Conservation (phyloP, 352 stramenopile genomes). For the Phytophthora melonis region DNA sequence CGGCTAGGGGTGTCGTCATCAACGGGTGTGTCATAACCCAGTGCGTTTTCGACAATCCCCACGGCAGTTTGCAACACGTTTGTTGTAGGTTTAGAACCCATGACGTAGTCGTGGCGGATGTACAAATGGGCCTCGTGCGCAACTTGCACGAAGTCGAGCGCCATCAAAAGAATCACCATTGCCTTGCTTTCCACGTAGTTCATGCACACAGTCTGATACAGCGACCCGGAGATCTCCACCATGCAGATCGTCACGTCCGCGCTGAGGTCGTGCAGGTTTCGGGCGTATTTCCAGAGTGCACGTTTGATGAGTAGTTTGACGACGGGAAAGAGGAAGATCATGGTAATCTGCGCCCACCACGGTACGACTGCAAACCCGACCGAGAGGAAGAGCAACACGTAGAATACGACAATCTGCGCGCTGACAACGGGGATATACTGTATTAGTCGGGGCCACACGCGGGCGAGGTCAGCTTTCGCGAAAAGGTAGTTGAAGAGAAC, state of each 20-base stretch:
- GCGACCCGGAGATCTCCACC: conserved; percentile 37
- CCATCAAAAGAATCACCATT: conserved; percentile 22
- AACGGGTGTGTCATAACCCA: background rate
- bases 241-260: conserved; percentile 38
- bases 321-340: conserved; percentile 30
- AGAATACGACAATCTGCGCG: conserved; percentile 23
- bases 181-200: conserved; percentile 22
- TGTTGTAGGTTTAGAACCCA: conserved; percentile 4
- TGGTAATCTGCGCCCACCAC: conserved; percentile 17
- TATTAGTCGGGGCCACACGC: background rate
- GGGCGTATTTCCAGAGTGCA: conserved; percentile 30
- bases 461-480: conserved; percentile 5
- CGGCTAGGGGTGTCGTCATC: background rate
- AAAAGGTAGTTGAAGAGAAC: conserved; percentile 14
- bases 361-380: conserved; percentile 16
- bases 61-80: conserved; percentile 4
- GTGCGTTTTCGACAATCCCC: conserved; percentile 4
- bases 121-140: conserved; percentile 17
- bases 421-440: conserved; percentile 25
- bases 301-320: conserved; percentile 32
- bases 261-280: conserved; percentile 31
- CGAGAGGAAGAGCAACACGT: conserved; percentile 27
- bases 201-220: conserved; percentile 39
- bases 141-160: conserved; percentile 21
- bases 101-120: conserved; percentile 16